phyloP scores from a whole-genome alignment of 208 protist species.

The Phytomonas serpens region DNA sequence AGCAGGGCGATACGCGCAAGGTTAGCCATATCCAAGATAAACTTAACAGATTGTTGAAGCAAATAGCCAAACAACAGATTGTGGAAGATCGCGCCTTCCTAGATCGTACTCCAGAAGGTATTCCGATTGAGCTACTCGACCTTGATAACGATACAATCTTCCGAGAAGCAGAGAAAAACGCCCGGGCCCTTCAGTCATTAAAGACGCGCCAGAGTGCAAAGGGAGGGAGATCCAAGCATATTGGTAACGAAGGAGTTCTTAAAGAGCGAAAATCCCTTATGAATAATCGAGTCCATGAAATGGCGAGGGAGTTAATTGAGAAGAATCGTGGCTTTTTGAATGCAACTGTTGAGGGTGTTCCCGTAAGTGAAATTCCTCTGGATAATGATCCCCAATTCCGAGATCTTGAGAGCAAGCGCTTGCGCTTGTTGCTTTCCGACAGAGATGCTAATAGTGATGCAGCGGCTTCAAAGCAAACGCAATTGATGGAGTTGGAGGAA shows the following conservation, averaged over 20 bases:
- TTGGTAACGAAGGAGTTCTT: slow-evolving; percentile 23
- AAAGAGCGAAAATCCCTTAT: slow-evolving; percentile 48
- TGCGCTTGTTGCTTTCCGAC: slow-evolving; percentile 54
- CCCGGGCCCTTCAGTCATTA: slow-evolving; percentile 25
- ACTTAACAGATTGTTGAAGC: not conserved
- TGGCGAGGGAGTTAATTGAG: slow-evolving; percentile 45
- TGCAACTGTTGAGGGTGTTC: slow-evolving; percentile 43
- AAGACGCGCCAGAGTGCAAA: slow-evolving; percentile 25
- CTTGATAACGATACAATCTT: slow-evolving; percentile 28
- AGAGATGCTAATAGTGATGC: slow-evolving; percentile 28
- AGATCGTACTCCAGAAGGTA: slow-evolving; percentile 21
- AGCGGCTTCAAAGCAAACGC: slow-evolving; percentile 19
- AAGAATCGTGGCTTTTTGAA: slow-evolving; percentile 72
- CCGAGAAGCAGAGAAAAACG: slow-evolving; percentile 24
- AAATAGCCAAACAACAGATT: slow-evolving; percentile 13
- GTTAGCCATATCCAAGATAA: not conserved
- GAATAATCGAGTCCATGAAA: slow-evolving; percentile 47
- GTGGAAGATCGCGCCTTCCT: slow-evolving; percentile 24
- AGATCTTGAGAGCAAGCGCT: slow-evolving; percentile 50
- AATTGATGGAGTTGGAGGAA: slow-evolving; percentile 46
- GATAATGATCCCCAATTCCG: slow-evolving; percentile 51
- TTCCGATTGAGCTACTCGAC: slow-evolving; percentile 28
- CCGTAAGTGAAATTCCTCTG: slow-evolving; percentile 51
- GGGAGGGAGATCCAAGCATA: not conserved
- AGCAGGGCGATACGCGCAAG: slow-evolving; percentile 9